Evolutionary conservation across 139 green algal genomes (phyloP), one percentile per base, ranked within the genome.

Genomic region (Diplosphaera chodatii): DNA sequence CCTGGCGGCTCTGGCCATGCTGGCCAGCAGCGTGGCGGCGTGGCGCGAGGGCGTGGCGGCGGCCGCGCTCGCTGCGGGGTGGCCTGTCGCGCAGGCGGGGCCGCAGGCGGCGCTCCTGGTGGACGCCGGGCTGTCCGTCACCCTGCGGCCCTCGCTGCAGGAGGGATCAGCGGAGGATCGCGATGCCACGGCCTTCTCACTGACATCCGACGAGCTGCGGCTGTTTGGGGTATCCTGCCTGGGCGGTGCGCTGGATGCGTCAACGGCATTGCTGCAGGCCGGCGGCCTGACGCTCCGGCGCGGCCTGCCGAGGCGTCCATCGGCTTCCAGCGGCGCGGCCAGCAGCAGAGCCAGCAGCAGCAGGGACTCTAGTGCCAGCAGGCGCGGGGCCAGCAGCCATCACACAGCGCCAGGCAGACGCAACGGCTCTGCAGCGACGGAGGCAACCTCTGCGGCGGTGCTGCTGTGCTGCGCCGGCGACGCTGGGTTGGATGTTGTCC

Each of bases 41-140:
- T 78, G 73, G 73, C 73, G 64, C 40, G 59, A 67, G 56, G 55
- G 27, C 25, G 48, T 31, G 15, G 55, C 34, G 32, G 73, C 48
- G 20, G 55, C 29, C 30, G 78, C 70, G 65, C 40, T 40, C 37
- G 78, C 63, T 69, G 67, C 40, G 40, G 63, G n/a, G 66, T 6
- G 55, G 27, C 29, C 48, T 33, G 30, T 25, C 64, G 0, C 48
- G 1, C 33, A 48, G 5, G 65, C 30, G 27, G 37, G 63, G 27
- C 22, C 63, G 13, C 78, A 78, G 66, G 40, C 66, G 0, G 69
- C 68, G 1, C 13, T 84, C 28, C 56, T 73, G 40, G 15, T 84
- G 32, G 71, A 81, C 41, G 67, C 63, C 27, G 31, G 71, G 18
- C 16, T 81, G 1, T 27, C n/a, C 21, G 55, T 59, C 40, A n/a